Evolutionary conservation across 2,329 filamentous ascomycete genomes (phyloP), one percentile per base, ranked within the genome.

Genomic region (Penicillium paneum): DNA sequence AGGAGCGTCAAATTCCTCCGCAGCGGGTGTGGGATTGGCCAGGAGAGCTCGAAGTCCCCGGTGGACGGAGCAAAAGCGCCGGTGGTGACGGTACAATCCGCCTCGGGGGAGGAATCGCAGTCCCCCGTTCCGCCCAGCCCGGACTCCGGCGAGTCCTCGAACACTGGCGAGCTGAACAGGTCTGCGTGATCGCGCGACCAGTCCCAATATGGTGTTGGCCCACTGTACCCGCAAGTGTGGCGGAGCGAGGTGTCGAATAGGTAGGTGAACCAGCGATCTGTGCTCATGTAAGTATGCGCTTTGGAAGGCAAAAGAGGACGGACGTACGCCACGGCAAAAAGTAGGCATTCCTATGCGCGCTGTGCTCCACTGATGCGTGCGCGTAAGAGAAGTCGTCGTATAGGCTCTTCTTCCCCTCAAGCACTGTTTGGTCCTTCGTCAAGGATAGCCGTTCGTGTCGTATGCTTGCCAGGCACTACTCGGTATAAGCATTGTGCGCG

Each of bases 101-200:
- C 28, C 28, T 32, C n/a, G n/a, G 42, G 42, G 42, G 42, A 45
- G 26, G 42, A 32, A 45, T 45, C 6, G 28, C 42, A 45, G 42
- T 45, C 42, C 28, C 42, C 42, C 28, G 42, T 45, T 34, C 36
- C 36, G 5, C 36, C 36, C 2, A 39, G 35, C 26, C 46, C 46
- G 26, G 34, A 41, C 32, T 39, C 46, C 26, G 46, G 34, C 4
- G 46, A 49, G 36, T 49, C 35, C 26, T 41, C 46, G 35, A 49
- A 49, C 26, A 49, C 46, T 24, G 36, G 46, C 34, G 46, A 49
- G 36, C 26, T 15, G 36, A 49, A 49, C 17, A 49, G 46, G 36
- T 41, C 46, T 41, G 46, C 35, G 26, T 49, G 46, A 49, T 49
- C 46, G 21, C 46, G 46, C n/a, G 46, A 49, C 46, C 46, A 49